Percentiles rank a stretch among this genome's conserved stretches.
Evolutionary conservation across 73 alveolate species (phyloP).

Genomic region (Paramecium primaurelia): DNA sequence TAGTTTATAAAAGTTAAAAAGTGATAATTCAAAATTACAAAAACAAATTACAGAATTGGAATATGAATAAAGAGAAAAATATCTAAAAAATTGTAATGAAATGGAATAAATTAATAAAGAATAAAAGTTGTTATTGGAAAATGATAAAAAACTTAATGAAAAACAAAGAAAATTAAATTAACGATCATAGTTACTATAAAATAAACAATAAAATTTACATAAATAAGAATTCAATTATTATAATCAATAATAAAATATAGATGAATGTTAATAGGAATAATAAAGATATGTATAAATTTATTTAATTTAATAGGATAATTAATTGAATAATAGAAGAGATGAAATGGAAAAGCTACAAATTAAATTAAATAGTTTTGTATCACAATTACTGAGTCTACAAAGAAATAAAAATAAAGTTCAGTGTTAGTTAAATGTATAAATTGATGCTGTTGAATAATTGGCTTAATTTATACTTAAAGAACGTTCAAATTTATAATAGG

Average conservation of each 20-base stretch:
- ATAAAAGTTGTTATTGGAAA: not conserved
- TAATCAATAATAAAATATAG: not conserved
- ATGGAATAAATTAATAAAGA: not conserved
- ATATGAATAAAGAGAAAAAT: not conserved
- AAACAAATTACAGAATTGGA: not conserved
- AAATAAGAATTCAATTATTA: not conserved
- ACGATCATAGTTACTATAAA: not conserved
- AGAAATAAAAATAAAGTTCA: not conserved
- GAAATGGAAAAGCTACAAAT: not conserved
- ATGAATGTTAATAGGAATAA: not conserved
- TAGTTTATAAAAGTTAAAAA: not conserved
- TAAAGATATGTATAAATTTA: not conserved
- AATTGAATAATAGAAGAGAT: not conserved
- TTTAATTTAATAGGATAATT: not conserved
- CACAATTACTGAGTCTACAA: not conserved
- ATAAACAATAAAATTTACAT: not conserved
- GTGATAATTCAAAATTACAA: not conserved
- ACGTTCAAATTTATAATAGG: not conserved
- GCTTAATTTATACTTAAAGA: not conserved
- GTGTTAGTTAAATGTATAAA: not conserved
- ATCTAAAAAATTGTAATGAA: not conserved
- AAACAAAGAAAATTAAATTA: not conserved
- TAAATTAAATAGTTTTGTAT: not conserved
- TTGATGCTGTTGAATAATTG: not conserved
- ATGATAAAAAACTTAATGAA: not conserved